Conservation (phyloP, 1,284 basidiomycete species). For the Moesziomyces antarcticus region DNA sequence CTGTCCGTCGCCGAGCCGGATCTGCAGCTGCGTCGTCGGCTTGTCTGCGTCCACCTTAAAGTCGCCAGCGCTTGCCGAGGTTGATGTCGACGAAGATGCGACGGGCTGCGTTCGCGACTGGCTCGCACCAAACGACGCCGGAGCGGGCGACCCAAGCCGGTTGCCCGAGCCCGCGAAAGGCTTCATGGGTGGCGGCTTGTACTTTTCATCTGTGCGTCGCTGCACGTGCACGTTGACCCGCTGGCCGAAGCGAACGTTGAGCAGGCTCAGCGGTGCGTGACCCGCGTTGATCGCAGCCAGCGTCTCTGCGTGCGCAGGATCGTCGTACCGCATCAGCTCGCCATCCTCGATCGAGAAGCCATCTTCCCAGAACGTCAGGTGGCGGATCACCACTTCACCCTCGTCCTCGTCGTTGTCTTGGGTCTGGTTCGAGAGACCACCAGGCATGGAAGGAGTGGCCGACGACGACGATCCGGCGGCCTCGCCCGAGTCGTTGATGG, state of each 20-base stretch:
- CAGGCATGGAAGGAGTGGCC: conserved; percentile 29
- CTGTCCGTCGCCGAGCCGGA: conserved; percentile 87
- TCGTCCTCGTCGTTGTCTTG: conserved; percentile 71
- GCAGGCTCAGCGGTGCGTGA: conserved; percentile 80
- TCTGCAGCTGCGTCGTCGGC: conserved; percentile 90
- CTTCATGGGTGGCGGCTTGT: conserved; percentile 72
- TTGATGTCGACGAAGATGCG: conserved; percentile 50
- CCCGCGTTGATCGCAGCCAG: conserved; percentile 84
- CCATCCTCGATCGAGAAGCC: conserved; percentile 95
- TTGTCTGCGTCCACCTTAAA: conserved; percentile 82
- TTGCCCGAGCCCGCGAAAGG: conserved; percentile 83
- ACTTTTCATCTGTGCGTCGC: conserved; percentile 80
- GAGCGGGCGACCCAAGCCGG: conserved; percentile 75
- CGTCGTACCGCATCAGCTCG: conserved; percentile 83
- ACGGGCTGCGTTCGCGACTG: conserved; percentile 60
- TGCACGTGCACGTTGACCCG: conserved; percentile 86
- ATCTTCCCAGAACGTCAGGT: conserved; percentile 91
- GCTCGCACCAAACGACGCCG: conserved; percentile 35
- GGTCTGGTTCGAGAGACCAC: conserved; percentile 17
- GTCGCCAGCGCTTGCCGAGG: conserved; percentile 62
- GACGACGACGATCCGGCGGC: conserved; percentile 11
- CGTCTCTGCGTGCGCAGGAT: conserved; percentile 79
- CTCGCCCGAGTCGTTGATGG: conserved; percentile 43
- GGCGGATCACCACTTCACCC: conserved; percentile 74
- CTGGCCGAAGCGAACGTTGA: conserved; percentile 83